These are phyloP conservation scores for Pisolithus tinctorius DNA, from an alignment of 768 basidiomycete genomes.

Conservation along the genomic window DNA sequence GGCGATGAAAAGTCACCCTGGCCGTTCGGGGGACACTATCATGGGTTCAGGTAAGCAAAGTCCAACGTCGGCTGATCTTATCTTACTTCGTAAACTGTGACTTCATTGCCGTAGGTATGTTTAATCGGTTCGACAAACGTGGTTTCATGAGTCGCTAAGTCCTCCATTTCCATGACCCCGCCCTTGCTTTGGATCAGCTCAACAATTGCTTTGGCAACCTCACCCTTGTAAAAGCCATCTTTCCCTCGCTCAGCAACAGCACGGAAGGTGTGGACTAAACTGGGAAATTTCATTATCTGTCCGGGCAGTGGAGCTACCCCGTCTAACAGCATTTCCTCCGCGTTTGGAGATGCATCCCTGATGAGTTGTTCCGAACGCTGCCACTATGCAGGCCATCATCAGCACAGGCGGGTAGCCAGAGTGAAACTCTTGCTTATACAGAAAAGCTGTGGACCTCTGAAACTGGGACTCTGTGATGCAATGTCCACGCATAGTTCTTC, in stretches of 20 bases:
- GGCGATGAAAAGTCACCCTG: slow-evolving; percentile 48
- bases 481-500: neutral
- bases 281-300: slow-evolving; percentile 74
- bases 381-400: slow-evolving; percentile 31
- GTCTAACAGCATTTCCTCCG: slow-evolving; percentile 78
- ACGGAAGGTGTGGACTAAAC: slow-evolving; percentile 79
- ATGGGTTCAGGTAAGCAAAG: neutral
- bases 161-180: slow-evolving; percentile 91
- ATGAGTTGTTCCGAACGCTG: slow-evolving; percentile 55
- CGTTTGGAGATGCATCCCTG: slow-evolving; percentile 79
- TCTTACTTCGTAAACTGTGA: slow-evolving; percentile 85
- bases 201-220: slow-evolving; percentile 84
- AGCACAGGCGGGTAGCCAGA: neutral
- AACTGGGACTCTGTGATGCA: slow-evolving; percentile 61
- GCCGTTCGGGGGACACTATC: slow-evolving; percentile 90
- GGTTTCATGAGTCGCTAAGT: slow-evolving; percentile 78
- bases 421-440: slow-evolving; percentile 31
- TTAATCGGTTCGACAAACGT: slow-evolving; percentile 84
- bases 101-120: slow-evolving; percentile 79
- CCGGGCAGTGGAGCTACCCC: slow-evolving; percentile 82
- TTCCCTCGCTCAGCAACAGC: slow-evolving; percentile 76
- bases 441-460: slow-evolving; percentile 69
- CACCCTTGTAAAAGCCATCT: slow-evolving; percentile 91
- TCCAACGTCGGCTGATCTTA: neutral
- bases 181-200: slow-evolving; percentile 80